Evolutionary conservation across 768 basidiomycete genomes (phyloP).

Genomic region (Suillus americanus): DNA sequence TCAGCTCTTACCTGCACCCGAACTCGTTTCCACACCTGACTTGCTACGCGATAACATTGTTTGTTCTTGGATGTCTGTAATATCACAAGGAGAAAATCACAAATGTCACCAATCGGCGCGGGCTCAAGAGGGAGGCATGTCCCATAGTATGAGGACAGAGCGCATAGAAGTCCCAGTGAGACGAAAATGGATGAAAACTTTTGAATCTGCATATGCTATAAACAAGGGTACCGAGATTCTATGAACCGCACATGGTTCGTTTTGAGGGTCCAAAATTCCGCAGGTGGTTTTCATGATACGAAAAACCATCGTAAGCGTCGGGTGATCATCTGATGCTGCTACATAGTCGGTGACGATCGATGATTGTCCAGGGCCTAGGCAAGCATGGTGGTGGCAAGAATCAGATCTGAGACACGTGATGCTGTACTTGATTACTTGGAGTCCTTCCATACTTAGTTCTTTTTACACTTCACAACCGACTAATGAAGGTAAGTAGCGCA

Average conservation of each 20-base stretch:
- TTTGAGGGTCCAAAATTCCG: background rate
- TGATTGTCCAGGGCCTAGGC: background rate
- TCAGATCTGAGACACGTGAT: background rate
- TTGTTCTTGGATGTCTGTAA: background rate
- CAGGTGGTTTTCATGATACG: background rate
- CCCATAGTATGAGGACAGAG: background rate
- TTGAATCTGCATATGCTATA: background rate
- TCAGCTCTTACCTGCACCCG: background rate
- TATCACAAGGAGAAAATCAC: background rate
- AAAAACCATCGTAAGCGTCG: background rate
- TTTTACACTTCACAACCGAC: too few species aligned
- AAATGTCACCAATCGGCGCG: background rate
- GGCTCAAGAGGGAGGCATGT: background rate
- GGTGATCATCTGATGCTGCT: background rate
- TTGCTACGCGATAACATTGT: background rate
- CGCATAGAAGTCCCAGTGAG: background rate
- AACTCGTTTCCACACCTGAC: background rate
- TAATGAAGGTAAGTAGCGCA: background rate
- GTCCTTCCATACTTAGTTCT: too few species aligned
- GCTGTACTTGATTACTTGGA: background rate
- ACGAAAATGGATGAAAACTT: background rate
- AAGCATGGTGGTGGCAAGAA: background rate
- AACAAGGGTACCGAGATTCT: background rate
- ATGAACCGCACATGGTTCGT: background rate
- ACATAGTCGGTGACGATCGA: background rate